These are phyloP conservation scores for Colletotrichum euphorbiae DNA, from an alignment of 2,329 filamentous ascomycete genomes.

Conservation along the genomic window DNA sequence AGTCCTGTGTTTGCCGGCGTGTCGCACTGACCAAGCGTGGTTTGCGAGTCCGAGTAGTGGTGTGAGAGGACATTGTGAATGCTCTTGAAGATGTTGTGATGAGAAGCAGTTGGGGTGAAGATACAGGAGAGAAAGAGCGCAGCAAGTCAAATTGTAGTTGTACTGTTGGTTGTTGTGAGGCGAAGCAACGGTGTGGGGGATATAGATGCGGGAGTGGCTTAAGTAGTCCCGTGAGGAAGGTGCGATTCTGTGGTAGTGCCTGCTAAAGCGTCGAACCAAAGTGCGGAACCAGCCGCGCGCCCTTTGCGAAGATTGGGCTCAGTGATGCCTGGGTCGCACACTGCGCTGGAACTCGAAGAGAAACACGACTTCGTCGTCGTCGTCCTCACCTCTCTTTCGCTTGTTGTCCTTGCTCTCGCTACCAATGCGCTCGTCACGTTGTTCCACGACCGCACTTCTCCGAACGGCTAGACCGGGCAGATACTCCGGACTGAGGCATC, in stretches of 20 bases:
- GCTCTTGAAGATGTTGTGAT: neutral
- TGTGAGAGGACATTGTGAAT: neutral
- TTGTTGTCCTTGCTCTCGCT: neutral
- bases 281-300: conserved; percentile 15
- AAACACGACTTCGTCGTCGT: conserved; percentile 7
- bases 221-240: conserved; percentile 7
- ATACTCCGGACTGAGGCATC: neutral
- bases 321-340: neutral
- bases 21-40: neutral
- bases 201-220: neutral
- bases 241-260: conserved; percentile 5
- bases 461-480: neutral
- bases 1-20: neutral
- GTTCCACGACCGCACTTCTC: neutral
- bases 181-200: neutral
- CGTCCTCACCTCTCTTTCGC: conserved; percentile 21
- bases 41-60: conserved; percentile 9
- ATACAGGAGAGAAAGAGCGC: neutral
- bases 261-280: conserved; percentile 2
- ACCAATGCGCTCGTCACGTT: neutral
- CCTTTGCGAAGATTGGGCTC: neutral
- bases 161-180: neutral
- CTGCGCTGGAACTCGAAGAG: conserved; percentile 23
- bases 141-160: neutral
- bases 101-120: neutral